Evolutionary conservation across 345 rosid genomes (phyloP), one percentile per base, ranked within the genome.

Genomic region (Eucalyptus curtisii): DNA sequence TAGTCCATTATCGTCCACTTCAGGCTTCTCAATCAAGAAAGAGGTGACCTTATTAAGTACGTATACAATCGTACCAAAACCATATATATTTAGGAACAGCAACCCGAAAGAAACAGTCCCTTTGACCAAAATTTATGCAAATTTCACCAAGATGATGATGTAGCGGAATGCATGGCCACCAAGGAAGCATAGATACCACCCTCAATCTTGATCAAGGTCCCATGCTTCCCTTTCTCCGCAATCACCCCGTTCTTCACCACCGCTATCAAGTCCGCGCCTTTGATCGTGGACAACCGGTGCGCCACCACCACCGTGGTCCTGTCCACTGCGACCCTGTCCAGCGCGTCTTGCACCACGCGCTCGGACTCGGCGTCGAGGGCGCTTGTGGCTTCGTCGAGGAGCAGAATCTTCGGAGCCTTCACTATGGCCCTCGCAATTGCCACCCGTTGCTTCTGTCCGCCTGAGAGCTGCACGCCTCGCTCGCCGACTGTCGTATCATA

Each of bases 231-330:
- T 87, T 85, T 92, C 89, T 95, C 96, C 13, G 89, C 91, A 30
- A 95, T 91, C 71, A 87, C 90, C 19, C 96, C 96, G 52, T 92
- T 89, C 20, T 95, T 91, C 49, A 95, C 93, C 87, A 95, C 96
- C 4, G 94, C 95, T 37, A 95, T 94, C 31, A 89, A 17, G 90
- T 95, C 94, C 10, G 95, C 95, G 37, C 92, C 92, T 88, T 89
- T 94, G 68, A 95, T 90, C 25, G 96, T 93, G 48, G 94, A 91
- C 42, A 95, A 84, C 84, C 95, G 89, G 86, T 95, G 95, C 40
- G 95, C 95, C 57, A 93, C 94, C n/a, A 95, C 90, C 6, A 95
- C 91, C 7, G 95, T 94, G 2, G 96, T 95, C 88, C 95, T 86
- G 76, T 89, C 87, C 88, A 88, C 87, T 92, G 93, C 91, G 27